Base-by-base conservation (phyloP, 2,329 filamentous ascomycete species). In the Diaporthe sp. region DNA sequence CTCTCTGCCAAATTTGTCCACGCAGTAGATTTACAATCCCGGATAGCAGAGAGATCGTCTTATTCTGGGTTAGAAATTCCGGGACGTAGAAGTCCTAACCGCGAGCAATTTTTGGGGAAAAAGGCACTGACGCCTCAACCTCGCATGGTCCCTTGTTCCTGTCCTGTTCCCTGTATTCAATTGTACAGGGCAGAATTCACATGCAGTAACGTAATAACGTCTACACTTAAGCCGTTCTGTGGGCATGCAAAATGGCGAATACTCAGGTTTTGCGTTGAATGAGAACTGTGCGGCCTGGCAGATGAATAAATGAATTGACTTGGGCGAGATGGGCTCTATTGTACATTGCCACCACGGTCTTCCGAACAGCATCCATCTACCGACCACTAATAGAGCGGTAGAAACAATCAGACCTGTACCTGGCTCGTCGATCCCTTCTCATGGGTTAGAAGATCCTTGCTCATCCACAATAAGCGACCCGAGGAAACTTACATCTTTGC, bases 81-180 rank as follows among this genome's bases (percentile, higher is more conserved):
- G 12, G 5, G 12, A 10, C 0, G 25, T 13, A 55, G 0, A 5
- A 15, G 1, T 28, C 1, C 12, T 0, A 15, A 25, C 1, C 15
- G 1, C n/a, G 2, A 25, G n/a, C 51, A 39, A 1, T 1, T 39
- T 12, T 39, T 39, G 37, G 1, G 19, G 42, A 44, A 44, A 44
- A 44, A 19, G 7, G 17, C 15, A 19, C 15, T 44, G 42, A 17
- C 42, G 2, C 42, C 0, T 8, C 42, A 44, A 44, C 42, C 2
- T 44, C 1, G 42, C 42, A 44, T 44, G 42, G 15, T 44, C 15
- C 15, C 19, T 49, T 22, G 19, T 49, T 17, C 2, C 7, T 49
- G 44, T 9, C 7, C 17, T 0, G 0, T 49, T 49, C 19, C 19
- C 17, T 49, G 19, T 2, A 22, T 8, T 49, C 44, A 49, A 22